Conservation (phyloP, 2,329 filamentous ascomycete species). For the Chalaropsis ovoidea region DNA sequence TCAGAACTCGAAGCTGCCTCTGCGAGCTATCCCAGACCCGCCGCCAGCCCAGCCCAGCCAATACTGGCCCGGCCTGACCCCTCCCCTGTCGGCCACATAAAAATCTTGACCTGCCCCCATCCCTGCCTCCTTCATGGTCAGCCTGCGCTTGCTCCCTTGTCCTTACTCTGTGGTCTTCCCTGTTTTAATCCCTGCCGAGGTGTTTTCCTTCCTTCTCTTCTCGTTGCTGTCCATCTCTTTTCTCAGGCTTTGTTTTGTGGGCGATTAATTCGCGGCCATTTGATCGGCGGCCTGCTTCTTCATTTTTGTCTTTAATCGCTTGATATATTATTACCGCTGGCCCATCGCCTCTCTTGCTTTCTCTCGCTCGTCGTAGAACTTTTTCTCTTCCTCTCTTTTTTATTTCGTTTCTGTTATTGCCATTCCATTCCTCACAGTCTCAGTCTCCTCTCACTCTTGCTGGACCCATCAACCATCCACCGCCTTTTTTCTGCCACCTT, state of each 20-base stretch:
- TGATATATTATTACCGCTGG: conserved; percentile 8
- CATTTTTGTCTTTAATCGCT: conserved; percentile 13
- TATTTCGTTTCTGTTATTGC: too few relatives aligned
- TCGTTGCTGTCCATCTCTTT: neutral
- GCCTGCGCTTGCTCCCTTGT: neutral
- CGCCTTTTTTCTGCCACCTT: neutral
- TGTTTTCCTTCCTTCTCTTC: neutral
- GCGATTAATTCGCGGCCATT: neutral
- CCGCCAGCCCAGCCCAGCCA: too few relatives aligned
- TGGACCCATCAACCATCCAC: too few relatives aligned
- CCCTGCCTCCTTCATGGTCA: neutral
- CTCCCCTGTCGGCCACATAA: too few relatives aligned
- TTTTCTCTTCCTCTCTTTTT: neutral
- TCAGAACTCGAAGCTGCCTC: neutral
- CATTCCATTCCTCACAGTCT: too few relatives aligned
- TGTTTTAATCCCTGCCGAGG: conserved; percentile 3
- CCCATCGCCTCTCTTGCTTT: neutral
- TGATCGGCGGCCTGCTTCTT: neutral
- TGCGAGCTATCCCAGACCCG: too few relatives aligned
- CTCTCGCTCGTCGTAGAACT: neutral
- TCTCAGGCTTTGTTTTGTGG: neutral
- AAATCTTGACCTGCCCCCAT: too few relatives aligned
- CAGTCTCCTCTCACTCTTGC: too few relatives aligned
- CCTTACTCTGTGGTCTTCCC: conserved; percentile 1
- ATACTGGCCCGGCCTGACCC: too few relatives aligned